A percentile compares a stretch with the other conserved stretches of the same genome.
phyloP scores from a whole-genome alignment of 192 early-diverging fungal species.

The Backusella westeae region DNA sequence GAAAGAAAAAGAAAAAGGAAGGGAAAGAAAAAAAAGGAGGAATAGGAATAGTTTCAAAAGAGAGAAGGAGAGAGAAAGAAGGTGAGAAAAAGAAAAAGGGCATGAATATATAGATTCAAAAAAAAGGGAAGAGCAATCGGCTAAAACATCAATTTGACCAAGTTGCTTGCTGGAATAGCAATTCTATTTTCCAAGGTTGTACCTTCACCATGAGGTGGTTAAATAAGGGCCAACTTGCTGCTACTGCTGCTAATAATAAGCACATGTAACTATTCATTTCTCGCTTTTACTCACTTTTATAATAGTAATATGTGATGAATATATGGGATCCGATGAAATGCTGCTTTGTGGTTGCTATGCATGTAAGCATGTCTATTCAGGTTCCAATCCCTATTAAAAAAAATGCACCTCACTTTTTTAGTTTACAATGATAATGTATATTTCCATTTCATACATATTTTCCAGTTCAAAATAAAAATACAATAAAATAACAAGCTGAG shows the following conservation, averaged over 20 bases:
- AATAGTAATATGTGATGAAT: background rate
- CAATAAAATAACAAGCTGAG: background rate
- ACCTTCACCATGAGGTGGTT: background rate
- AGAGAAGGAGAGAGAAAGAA: background rate
- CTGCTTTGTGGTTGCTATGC: background rate
- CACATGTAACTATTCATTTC: background rate
- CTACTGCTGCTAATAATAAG: background rate
- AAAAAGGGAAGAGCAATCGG: background rate
- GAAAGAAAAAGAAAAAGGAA: background rate
- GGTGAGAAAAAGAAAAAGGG: background rate
- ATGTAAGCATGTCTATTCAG: background rate
- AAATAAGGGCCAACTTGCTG: background rate
- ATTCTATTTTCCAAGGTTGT: conserved; percentile 4
- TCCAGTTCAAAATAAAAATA: background rate
- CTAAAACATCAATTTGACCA: conserved; percentile 4
- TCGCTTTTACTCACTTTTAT: too few species aligned
- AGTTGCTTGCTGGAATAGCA: background rate
- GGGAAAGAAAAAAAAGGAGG: background rate
- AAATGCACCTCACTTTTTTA: background rate
- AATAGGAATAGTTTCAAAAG: background rate
- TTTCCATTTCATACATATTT: background rate
- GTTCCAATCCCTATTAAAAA: background rate
- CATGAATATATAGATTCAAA: background rate
- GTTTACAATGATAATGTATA: background rate
- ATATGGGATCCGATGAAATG: background rate